Evolutionary conservation across 1,284 basidiomycete genomes (phyloP).

Genomic region (Leucoagaricus sp.): DNA sequence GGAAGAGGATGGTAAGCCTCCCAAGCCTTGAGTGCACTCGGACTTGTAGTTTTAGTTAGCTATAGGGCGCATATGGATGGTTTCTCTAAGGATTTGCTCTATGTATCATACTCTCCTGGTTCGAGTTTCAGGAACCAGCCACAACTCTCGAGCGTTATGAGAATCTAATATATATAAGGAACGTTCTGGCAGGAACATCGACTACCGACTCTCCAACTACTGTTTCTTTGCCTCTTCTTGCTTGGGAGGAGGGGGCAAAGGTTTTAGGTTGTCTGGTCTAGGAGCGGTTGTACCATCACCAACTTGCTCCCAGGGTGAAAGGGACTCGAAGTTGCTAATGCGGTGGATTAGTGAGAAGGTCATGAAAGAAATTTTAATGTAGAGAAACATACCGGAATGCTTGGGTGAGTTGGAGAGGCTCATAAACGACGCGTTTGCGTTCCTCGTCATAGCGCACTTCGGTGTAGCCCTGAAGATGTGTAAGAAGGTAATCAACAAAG

Average conservation of each 20-base stretch:
- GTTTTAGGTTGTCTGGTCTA: conserved; percentile 72
- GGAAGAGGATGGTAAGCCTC: background rate
- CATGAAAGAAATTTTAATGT: background rate
- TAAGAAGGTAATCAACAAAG: conserved; percentile 4
- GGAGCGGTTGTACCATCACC: conserved; percentile 80
- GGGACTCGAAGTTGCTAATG: conserved; percentile 87
- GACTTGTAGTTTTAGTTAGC: too few species aligned
- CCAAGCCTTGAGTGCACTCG: background rate
- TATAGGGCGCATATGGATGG: conserved; percentile 1
- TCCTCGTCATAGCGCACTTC: conserved; percentile 99
- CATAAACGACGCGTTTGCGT: conserved; percentile 97
- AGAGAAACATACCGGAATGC: conserved; percentile 80
- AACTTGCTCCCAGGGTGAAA: conserved; percentile 97
- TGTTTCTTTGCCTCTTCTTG: conserved; percentile 72
- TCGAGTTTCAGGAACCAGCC: background rate
- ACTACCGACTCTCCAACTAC: conserved; percentile 18
- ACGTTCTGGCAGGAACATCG: background rate
- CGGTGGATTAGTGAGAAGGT: background rate
- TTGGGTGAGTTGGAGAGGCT: conserved; percentile 96
- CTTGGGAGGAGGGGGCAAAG: conserved; percentile 70
- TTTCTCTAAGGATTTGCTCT: background rate
- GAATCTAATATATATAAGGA: conserved; percentile 16
- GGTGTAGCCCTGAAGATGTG: conserved; percentile 78
- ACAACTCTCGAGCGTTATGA: background rate
- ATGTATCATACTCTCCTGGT: background rate